Conservation (phyloP, 805 yeast species). For the Metschnikowia corniflorae region DNA sequence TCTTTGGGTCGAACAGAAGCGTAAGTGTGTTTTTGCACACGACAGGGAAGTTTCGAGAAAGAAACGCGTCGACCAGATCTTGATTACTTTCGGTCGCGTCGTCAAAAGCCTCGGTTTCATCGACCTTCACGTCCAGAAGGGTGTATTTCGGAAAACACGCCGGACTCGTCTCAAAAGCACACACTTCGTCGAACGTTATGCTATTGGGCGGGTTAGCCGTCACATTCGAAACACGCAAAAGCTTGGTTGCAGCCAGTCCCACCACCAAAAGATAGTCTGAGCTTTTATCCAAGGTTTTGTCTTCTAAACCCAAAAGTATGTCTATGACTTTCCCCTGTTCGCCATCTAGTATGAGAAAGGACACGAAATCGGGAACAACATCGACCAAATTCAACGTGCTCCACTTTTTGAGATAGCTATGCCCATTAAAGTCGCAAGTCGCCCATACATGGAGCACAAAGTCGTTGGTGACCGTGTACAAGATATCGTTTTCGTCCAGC, state of each 20-base stretch:
- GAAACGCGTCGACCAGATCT: not conserved
- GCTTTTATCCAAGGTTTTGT: not conserved
- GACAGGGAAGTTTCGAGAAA: conserved; percentile 4
- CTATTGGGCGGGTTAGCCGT: conserved; percentile 54
- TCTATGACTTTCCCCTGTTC: not conserved
- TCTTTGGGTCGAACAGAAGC: not conserved
- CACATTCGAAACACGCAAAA: conserved; percentile 50
- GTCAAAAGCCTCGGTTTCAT: not conserved
- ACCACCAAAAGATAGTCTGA: conserved; percentile 37
- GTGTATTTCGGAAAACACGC: conserved; percentile 12
- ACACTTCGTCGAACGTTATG: conserved; percentile 39
- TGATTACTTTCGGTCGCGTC: not conserved
- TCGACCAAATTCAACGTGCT: conserved; percentile 38
- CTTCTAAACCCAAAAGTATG: not conserved
- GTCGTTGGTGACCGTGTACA: conserved; percentile 66
- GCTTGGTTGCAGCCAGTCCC: conserved; percentile 31
- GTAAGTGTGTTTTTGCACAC: conserved; percentile 1
- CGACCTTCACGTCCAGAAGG: not conserved
- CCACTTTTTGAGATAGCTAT: conserved; percentile 55
- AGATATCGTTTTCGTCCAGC: conserved; percentile 28
- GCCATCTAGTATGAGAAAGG: conserved; percentile 8
- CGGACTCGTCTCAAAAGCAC: conserved; percentile 8
- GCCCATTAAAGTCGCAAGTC: conserved; percentile 57
- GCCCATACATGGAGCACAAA: conserved; percentile 65
- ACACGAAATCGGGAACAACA: conserved; percentile 3